Conservation (phyloP, 495 filamentous ascomycete genomes). For the Neurospora terricola region DNA sequence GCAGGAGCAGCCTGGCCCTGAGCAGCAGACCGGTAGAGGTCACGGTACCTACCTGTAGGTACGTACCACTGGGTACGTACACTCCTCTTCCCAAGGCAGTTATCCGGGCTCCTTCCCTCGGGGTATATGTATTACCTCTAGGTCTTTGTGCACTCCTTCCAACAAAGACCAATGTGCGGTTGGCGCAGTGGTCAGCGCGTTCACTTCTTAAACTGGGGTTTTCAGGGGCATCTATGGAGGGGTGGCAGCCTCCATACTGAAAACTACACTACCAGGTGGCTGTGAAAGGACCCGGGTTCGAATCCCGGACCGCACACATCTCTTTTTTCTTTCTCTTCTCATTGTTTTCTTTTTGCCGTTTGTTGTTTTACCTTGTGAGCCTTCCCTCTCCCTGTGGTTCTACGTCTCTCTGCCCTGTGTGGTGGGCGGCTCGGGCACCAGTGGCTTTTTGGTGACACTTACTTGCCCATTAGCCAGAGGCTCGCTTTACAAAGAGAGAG, state of each 20-base stretch:
- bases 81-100: not conserved
- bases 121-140: not conserved
- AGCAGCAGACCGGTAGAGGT: not conserved
- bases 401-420: not conserved
- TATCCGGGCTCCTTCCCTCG: not conserved
- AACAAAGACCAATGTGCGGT: not conserved
- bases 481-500: not conserved
- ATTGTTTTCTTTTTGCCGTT: not conserved
- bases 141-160: not conserved
- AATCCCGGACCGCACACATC: not conserved
- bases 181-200: not conserved
- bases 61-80: not conserved
- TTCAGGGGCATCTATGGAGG: not conserved
- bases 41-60: not conserved
- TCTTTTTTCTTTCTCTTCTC: not conserved
- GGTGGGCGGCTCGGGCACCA: not conserved
- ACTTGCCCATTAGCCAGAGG: not conserved
- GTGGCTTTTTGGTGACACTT: not conserved
- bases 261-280: not conserved
- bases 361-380: not conserved
- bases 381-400: not conserved
- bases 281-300: not conserved
- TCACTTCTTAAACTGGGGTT: not conserved
- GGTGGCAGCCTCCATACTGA: not conserved
- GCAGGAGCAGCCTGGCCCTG: not conserved